phyloP scores from a whole-genome alignment of 768 basidiomycete genomes.

The Pleurotus salmoneostramineus region DNA sequence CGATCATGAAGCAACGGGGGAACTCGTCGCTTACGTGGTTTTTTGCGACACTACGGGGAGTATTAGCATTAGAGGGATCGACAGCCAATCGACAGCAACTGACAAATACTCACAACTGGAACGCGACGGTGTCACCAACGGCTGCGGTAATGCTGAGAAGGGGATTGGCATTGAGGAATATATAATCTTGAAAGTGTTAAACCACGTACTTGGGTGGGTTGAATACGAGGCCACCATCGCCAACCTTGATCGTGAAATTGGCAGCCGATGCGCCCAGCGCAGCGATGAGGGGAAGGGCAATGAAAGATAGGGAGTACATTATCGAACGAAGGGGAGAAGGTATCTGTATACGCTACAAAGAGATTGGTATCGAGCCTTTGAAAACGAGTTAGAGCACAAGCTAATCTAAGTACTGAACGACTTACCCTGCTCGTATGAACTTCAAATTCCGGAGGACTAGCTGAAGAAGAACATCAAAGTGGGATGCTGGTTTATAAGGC shows the following conservation, averaged over 20 bases:
- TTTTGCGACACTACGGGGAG: conserved; percentile 17
- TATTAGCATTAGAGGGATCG: not conserved
- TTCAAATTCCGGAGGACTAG: conserved; percentile 27
- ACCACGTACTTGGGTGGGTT: conserved; percentile 4
- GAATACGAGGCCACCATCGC: conserved; percentile 23
- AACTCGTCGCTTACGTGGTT: conserved; percentile 24
- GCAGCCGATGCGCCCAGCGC: conserved; percentile 28
- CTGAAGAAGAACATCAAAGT: conserved; percentile 22
- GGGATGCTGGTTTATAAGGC: not conserved
- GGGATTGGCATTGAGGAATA: not conserved
- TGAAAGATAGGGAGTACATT: conserved; percentile 48
- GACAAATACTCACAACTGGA: conserved; percentile 13
- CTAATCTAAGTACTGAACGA: conserved; percentile 1
- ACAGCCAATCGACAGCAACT: not conserved
- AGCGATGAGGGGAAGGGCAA: conserved; percentile 37
- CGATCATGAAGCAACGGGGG: not conserved
- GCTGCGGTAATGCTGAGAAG: conserved; percentile 14
- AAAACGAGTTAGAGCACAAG: conserved; percentile 2
- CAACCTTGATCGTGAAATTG: conserved; percentile 35
- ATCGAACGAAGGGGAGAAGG: conserved; percentile 18
- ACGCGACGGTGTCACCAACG: conserved; percentile 11
- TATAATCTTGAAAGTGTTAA: not conserved
- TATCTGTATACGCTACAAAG: conserved; percentile 12
- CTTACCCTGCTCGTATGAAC: conserved; percentile 44
- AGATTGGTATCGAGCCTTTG: conserved; percentile 31